Percentiles rank a stretch among this genome's conserved stretches.
These are phyloP conservation scores for Posidonia australis DNA, from an alignment of 106 monocot species.

Conservation along the genomic window DNA sequence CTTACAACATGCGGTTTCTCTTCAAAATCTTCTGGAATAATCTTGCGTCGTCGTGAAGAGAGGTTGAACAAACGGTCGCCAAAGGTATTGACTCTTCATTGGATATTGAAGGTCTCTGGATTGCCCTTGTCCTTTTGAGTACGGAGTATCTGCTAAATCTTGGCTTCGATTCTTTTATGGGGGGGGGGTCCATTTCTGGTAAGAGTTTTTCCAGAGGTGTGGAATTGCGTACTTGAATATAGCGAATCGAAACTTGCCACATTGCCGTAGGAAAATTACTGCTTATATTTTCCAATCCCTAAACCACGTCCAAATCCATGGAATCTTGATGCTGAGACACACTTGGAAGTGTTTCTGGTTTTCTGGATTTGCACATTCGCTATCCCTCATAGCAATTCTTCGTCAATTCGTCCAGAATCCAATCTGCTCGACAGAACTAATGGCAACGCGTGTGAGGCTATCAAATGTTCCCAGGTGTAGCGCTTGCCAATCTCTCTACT, in stretches of 20 bases:
- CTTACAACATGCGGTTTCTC: too few species aligned
- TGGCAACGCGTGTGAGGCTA: not conserved
- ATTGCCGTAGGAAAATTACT: not conserved
- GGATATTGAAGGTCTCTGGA: too few species aligned
- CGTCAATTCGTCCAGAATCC: not conserved
- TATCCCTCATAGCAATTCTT: not conserved
- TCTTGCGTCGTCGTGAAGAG: too few species aligned
- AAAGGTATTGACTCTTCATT: too few species aligned
- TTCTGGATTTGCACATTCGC: not conserved
- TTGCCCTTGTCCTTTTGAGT: too few species aligned
- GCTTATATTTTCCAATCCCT: not conserved
- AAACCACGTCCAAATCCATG: not conserved
- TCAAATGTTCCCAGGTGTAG: not conserved
- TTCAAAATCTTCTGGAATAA: too few species aligned
- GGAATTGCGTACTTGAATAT: not conserved
- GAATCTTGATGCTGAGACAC: not conserved
- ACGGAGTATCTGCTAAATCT: too few species aligned
- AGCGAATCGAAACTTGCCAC: not conserved
- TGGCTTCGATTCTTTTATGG: not conserved
- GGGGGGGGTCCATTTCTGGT: not conserved
- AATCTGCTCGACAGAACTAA: not conserved
- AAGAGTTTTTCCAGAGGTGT: not conserved
- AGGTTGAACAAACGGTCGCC: too few species aligned
- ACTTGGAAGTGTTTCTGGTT: not conserved
- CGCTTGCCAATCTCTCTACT: not conserved